Percentiles rank a stretch among this genome's conserved stretches.
Evolutionary conservation across 176 grass and related monocot species (phyloP).

Genomic region (Calamus simplicifolius): DNA sequence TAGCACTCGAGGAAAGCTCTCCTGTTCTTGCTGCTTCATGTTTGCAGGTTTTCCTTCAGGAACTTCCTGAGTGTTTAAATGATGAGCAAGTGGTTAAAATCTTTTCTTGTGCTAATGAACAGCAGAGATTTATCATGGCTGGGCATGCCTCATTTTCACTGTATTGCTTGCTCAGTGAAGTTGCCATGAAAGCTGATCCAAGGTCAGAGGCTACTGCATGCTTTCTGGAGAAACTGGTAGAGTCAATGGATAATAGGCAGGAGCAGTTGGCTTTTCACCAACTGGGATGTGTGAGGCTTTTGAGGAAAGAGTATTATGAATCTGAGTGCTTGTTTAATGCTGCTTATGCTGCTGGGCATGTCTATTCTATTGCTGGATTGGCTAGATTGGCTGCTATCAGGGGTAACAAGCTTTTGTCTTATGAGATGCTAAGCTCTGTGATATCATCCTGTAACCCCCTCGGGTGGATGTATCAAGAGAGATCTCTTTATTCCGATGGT

Average conservation of each 20-base stretch:
- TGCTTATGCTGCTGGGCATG: slow-evolving; percentile 67
- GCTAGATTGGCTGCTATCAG: slow-evolving; percentile 60
- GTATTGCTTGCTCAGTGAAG: slow-evolving; percentile 88
- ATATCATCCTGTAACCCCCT: slow-evolving; percentile 77
- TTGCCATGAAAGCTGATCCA: slow-evolving; percentile 52
- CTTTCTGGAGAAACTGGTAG: slow-evolving; percentile 80
- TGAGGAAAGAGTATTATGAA: slow-evolving; percentile 68
- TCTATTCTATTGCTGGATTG: slow-evolving; percentile 80
- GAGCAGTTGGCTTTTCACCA: slow-evolving; percentile 80
- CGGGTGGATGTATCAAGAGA: slow-evolving; percentile 99
- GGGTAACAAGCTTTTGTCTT: slow-evolving; percentile 79
- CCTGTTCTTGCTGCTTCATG: slow-evolving; percentile 84
- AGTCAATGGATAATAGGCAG: slow-evolving; percentile 64
- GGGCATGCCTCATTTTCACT: slow-evolving; percentile 77
- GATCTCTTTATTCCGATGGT: slow-evolving; percentile 71
- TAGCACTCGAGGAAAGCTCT: slow-evolving; percentile 74
- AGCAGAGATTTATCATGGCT: slow-evolving; percentile 66
- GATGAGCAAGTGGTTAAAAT: slow-evolving; percentile 78
- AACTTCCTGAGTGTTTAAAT: slow-evolving; percentile 76
- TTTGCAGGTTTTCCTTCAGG: slow-evolving; percentile 75
- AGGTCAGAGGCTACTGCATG: slow-evolving; percentile 61
- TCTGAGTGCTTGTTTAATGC: slow-evolving; percentile 71
- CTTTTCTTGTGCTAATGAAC: slow-evolving; percentile 61
- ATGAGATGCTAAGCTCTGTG: slow-evolving; percentile 80
- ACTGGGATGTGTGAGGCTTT: slow-evolving; percentile 54